Percentiles rank a stretch among this genome's conserved stretches.
Evolutionary conservation across 2,329 filamentous ascomycete genomes (phyloP).

Genomic region (Aspergillus neoniger): DNA sequence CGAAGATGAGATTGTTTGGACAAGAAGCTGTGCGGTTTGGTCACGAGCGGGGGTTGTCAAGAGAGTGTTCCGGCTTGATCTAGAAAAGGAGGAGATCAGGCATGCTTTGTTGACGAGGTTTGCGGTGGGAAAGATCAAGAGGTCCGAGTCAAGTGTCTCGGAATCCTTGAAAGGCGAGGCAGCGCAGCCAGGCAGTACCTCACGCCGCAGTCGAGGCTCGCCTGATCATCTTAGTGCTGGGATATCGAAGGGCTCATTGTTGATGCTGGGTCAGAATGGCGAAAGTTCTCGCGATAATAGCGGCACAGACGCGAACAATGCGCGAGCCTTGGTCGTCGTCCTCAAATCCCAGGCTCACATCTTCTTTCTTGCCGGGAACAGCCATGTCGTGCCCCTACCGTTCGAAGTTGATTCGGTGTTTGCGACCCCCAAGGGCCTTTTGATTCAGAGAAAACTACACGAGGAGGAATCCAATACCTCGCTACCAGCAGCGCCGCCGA

Average conservation of each 20-base stretch:
- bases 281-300: constrained; percentile 8
- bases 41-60: constrained; percentile 81
- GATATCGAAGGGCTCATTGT: constrained; percentile 22
- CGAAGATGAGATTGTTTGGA: constrained; percentile 80
- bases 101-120: constrained; percentile 87
- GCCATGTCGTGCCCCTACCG: constrained; percentile 86
- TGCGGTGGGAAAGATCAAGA: constrained; percentile 48
- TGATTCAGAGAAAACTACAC: constrained; percentile 77
- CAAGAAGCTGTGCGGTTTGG: constrained; percentile 79
- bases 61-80: constrained; percentile 80
- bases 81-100: constrained; percentile 82
- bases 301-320: constrained; percentile 24
- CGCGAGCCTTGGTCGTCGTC: constrained; percentile 79
- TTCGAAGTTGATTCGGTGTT: constrained; percentile 91
- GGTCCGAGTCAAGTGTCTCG: constrained; percentile 14
- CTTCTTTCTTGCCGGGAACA: constrained; percentile 84
- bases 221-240: constrained; percentile 24
- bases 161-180: constrained; percentile 11
- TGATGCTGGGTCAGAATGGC: neutral
- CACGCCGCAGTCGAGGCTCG: constrained; percentile 11
- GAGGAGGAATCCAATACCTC: constrained; percentile 28
- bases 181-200: constrained; percentile 7
- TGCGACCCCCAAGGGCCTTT: constrained; percentile 76
- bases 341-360: constrained; percentile 91
- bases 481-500: constrained; percentile 65